Conservation (phyloP, 345 rosid genomes). For the Salix purpurea region DNA sequence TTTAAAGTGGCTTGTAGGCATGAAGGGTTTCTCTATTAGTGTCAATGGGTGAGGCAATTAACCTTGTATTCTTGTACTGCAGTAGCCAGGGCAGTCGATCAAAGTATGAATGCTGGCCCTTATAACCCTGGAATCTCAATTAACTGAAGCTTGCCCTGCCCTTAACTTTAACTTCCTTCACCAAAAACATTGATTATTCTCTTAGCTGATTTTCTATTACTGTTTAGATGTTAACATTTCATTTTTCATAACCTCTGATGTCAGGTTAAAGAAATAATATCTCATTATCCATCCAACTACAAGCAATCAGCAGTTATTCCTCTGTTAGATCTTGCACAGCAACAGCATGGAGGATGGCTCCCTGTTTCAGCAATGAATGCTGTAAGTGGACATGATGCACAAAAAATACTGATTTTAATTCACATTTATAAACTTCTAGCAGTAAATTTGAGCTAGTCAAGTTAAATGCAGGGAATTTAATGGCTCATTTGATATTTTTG, state of each 20-base stretch:
- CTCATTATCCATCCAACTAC: constrained; percentile 96
- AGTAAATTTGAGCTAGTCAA: background rate
- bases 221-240: background rate
- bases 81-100: background rate
- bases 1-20: background rate
- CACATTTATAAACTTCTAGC: background rate
- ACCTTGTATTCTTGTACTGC: background rate
- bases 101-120: background rate
- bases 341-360: constrained; percentile 99
- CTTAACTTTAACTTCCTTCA: background rate
- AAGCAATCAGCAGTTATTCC: constrained; percentile 98
- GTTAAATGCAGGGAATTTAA: background rate
- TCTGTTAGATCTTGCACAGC: constrained; percentile 96
- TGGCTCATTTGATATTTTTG: background rate
- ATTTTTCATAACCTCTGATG: background rate
- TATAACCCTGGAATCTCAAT: background rate
- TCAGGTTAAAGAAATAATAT: constrained; percentile 85
- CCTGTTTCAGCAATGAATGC: constrained; percentile 99
- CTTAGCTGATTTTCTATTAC: too few species aligned
- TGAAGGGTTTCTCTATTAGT: background rate
- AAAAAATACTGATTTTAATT: background rate
- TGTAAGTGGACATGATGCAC: constrained; percentile 33
- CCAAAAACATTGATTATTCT: background rate
- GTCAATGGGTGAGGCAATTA: background rate
- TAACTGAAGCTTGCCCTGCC: background rate